Evolutionary conservation across 2,329 filamentous ascomycete species (phyloP).

Genomic region (Biscogniauxia marginata): DNA sequence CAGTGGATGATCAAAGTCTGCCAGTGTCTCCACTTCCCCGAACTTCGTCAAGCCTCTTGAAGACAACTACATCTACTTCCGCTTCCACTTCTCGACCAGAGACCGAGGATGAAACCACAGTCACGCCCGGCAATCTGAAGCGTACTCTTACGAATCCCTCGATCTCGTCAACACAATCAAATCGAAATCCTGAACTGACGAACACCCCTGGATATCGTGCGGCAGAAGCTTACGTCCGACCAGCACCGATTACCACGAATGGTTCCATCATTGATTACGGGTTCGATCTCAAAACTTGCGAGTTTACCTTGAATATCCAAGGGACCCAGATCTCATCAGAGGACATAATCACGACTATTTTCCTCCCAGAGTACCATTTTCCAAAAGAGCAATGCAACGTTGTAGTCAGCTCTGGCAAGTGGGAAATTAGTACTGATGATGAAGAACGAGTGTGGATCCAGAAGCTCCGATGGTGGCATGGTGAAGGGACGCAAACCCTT

Average conservation of each 20-base stretch:
- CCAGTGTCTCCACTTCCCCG: constrained; percentile 51
- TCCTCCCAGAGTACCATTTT: constrained; percentile 90
- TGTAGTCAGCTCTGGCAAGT: constrained; percentile 80
- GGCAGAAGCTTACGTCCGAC: constrained; percentile 89
- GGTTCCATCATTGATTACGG: constrained; percentile 70
- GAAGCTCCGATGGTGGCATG: constrained; percentile 89
- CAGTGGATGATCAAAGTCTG: constrained; percentile 71
- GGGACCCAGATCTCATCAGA: constrained; percentile 59
- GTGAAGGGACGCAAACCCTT: constrained; percentile 77
- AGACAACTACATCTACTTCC: constrained; percentile 36
- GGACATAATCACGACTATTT: constrained; percentile 74
- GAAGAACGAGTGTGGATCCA: constrained; percentile 69
- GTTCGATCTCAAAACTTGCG: constrained; percentile 79
- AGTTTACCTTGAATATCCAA: constrained; percentile 70
- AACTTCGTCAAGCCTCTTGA: constrained; percentile 46
- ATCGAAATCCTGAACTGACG: constrained; percentile 56
- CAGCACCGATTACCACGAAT: constrained; percentile 72
- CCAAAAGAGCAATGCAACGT: constrained; percentile 71
- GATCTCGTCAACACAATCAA: constrained; percentile 58
- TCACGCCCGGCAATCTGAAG: constrained; percentile 76
- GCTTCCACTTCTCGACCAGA: constrained; percentile 36
- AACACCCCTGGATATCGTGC: constrained; percentile 75
- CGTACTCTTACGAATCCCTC: constrained; percentile 66
- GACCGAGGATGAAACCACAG: constrained; percentile 51
- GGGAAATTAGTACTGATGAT: constrained; percentile 77